Conservation (phyloP, 2,329 filamentous ascomycete species). For the Zopfia rhizophila region DNA sequence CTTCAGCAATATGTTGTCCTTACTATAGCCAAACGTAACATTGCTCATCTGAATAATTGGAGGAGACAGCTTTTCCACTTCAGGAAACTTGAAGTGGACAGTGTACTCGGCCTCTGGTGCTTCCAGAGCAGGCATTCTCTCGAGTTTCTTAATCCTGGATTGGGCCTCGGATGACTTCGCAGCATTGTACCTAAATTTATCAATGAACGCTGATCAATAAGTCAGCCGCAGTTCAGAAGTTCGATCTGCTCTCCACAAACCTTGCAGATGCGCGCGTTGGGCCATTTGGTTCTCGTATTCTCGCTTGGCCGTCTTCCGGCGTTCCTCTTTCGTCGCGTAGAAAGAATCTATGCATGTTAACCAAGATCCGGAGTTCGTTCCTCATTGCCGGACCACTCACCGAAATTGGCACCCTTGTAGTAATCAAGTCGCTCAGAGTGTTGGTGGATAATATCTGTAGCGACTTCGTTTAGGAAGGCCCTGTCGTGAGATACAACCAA, state of each 20-base stretch:
- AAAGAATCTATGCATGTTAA: constrained; percentile 73
- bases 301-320: constrained; percentile 93
- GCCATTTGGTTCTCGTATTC: constrained; percentile 99
- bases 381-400: constrained; percentile 42
- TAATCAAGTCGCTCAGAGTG: constrained; percentile 98
- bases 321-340: constrained; percentile 96
- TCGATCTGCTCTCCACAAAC: constrained; percentile 38
- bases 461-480: constrained; percentile 98
- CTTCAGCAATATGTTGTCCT: constrained; percentile 80
- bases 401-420: constrained; percentile 96
- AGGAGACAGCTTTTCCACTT: constrained; percentile 96
- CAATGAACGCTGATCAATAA: constrained; percentile 77
- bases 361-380: constrained; percentile 2
- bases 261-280: constrained; percentile 88
- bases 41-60: constrained; percentile 98
- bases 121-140: constrained; percentile 93
- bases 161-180: constrained; percentile 98
- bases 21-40: constrained; percentile 88
- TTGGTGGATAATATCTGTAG: constrained; percentile 99
- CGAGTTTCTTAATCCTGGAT: constrained; percentile 98
- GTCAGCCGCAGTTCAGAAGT: constrained; percentile 18
- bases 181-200: constrained; percentile 99
- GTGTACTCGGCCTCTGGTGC: constrained; percentile 93
- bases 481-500: constrained; percentile 98
- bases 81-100: constrained; percentile 96